phyloP scores from a whole-genome alignment of 1,284 basidiomycete species.

The Filobasidium uniguttulatum region DNA sequence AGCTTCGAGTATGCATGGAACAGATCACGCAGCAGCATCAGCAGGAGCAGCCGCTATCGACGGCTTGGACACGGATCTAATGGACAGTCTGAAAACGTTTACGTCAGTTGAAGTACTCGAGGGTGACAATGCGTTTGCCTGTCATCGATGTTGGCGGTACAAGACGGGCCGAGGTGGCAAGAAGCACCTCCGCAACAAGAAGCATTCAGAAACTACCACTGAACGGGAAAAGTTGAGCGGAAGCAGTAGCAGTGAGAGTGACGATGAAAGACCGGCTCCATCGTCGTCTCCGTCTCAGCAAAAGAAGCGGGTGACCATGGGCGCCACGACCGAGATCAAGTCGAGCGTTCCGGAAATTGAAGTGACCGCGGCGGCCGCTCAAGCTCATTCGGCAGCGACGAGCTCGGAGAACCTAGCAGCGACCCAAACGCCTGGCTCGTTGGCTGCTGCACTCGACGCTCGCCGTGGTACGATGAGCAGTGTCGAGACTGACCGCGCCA shows the following conservation, averaged over 20 bases:
- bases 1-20: background rate
- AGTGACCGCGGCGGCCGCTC: background rate
- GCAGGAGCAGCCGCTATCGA: constrained; percentile 3
- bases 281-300: no score
- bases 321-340: background rate
- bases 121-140: constrained; percentile 86
- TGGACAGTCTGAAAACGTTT: constrained; percentile 61
- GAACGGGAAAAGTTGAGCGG: background rate
- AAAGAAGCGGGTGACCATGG: background rate
- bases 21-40: background rate
- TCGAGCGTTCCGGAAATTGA: background rate
- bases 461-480: background rate
- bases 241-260: constrained; percentile 6
- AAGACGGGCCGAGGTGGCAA: constrained; percentile 23
- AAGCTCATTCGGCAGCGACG: no score
- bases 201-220: background rate
- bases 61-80: constrained; percentile 32
- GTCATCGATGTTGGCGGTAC: constrained; percentile 76
- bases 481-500: constrained; percentile 1
- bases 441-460: background rate
- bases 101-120: constrained; percentile 81
- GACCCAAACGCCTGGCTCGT: constrained; percentile 1
- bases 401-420: no score
- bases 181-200: constrained; percentile 11
- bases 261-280: constrained; percentile 19